Evolutionary conservation across 192 early-diverging fungal species (phyloP).

Genomic region (Coemansia sp.): DNA sequence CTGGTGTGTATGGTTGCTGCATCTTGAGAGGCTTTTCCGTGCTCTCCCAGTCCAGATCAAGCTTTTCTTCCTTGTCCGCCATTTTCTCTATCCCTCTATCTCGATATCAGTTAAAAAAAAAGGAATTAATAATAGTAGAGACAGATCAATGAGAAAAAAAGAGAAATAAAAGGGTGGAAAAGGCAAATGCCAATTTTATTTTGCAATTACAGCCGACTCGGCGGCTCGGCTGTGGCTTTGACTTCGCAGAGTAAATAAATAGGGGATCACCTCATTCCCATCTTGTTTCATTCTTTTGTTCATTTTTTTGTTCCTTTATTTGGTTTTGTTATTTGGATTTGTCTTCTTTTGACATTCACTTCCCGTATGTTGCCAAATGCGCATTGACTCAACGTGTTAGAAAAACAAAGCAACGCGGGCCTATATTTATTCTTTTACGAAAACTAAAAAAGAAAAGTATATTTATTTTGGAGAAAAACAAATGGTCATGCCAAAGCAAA

Average conservation of each 20-base stretch:
- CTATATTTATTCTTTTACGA: neutral
- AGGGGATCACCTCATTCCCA: no score
- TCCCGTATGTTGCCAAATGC: no score
- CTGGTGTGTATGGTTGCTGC: neutral
- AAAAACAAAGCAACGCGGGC: no score
- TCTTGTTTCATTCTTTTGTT: no score
- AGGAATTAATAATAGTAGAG: neutral
- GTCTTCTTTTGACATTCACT: no score
- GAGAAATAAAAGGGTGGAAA: neutral
- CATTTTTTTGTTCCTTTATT: no score
- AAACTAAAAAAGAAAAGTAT: neutral
- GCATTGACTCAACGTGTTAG: no score
- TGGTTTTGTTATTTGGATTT: no score
- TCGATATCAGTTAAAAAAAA: neutral
- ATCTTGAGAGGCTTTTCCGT: slow-evolving; percentile 10
- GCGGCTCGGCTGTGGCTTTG: neutral
- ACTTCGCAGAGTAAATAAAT: neutral
- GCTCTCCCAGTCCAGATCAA: slow-evolving; percentile 17
- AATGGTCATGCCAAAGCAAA: slow-evolving; percentile 48
- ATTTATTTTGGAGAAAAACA: no score
- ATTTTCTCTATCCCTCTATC: neutral
- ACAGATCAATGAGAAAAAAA: neutral
- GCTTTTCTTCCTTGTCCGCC: neutral
- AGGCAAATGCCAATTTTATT: neutral
- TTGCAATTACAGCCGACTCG: slow-evolving; percentile 3